Conservation (phyloP, 768 basidiomycete genomes). For the Suillus bovinus region DNA sequence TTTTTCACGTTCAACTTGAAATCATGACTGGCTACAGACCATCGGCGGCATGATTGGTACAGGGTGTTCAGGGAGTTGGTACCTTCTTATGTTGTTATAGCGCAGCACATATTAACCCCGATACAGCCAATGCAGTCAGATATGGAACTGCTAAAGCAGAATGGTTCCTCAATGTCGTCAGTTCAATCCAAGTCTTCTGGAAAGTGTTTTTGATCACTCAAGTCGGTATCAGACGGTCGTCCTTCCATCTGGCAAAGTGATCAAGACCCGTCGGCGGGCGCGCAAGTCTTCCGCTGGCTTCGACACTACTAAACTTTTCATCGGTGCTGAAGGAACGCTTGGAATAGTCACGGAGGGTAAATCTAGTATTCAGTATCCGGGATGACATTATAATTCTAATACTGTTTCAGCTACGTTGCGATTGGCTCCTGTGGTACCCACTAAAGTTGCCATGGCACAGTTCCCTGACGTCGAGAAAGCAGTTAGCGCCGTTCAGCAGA, state of each 20-base stretch:
- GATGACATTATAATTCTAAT: background rate
- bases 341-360: constrained; percentile 87
- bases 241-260: constrained; percentile 79
- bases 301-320: constrained; percentile 85
- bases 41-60: constrained; percentile 91
- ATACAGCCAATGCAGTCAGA: constrained; percentile 72
- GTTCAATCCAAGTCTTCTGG: constrained; percentile 25
- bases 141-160: constrained; percentile 89
- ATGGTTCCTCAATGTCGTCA: constrained; percentile 81
- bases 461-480: constrained; percentile 81
- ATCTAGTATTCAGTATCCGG: constrained; percentile 26
- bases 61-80: constrained; percentile 81
- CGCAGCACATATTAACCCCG: background rate
- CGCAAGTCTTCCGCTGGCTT: constrained; percentile 88
- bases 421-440: constrained; percentile 78
- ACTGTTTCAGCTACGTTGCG: constrained; percentile 61
- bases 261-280: constrained; percentile 79
- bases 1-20: background rate
- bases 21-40: constrained; percentile 41
- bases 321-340: constrained; percentile 87
- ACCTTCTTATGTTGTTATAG: background rate
- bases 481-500: constrained; percentile 79
- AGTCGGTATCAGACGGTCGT: constrained; percentile 67
- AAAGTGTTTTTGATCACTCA: constrained; percentile 29
- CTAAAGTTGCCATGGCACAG: constrained; percentile 84